A percentile compares a stretch with the other conserved stretches of the same genome.
These are phyloP conservation scores for Trichoderma koningiopsis DNA, from an alignment of 2,329 filamentous ascomycete genomes.

Conservation along the genomic window DNA sequence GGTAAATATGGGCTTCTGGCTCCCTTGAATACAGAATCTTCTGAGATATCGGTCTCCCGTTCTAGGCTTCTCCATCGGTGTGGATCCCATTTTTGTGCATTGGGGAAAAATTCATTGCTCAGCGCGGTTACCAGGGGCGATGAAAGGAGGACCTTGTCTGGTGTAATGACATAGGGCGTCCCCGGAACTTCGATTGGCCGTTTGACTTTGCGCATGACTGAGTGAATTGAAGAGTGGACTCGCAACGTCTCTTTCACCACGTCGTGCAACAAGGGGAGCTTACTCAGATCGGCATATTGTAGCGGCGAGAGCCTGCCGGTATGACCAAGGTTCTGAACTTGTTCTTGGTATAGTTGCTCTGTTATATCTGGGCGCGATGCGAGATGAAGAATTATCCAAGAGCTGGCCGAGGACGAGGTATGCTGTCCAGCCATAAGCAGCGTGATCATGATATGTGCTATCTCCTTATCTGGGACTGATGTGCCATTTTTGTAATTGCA, in stretches of 20 bases:
- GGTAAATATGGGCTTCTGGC: conserved; percentile 36
- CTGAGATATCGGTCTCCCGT: too few species aligned
- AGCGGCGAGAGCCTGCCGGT: too few species aligned
- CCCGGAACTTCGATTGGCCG: conserved; percentile 80
- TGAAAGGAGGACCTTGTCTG: too few species aligned
- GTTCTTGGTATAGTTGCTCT: conserved; percentile 55
- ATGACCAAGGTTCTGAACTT: too few species aligned
- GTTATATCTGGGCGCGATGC: conserved; percentile 75
- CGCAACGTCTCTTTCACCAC: conserved; percentile 85
- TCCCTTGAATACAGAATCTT: too few species aligned
- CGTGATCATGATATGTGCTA: conserved; percentile 93
- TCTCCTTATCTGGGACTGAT: conserved; percentile 76
- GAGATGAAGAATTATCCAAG: conserved; percentile 83
- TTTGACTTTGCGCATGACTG: conserved; percentile 90
- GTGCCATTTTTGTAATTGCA: conserved; percentile 35
- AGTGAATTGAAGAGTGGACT: conserved; percentile 92
- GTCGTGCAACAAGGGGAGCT: too few species aligned
- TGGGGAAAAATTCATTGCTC: too few species aligned
- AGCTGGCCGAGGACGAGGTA: conserved; percentile 79
- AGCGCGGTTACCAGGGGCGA: too few species aligned
- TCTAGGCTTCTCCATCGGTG: too few species aligned
- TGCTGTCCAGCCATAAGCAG: conserved; percentile 91
- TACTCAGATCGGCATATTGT: too few species aligned
- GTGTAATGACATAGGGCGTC: conserved; percentile 39
- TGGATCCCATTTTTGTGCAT: too few species aligned